Evolutionary conservation across 2,329 filamentous ascomycete species (phyloP).

Genomic region (Leptographium procerum): DNA sequence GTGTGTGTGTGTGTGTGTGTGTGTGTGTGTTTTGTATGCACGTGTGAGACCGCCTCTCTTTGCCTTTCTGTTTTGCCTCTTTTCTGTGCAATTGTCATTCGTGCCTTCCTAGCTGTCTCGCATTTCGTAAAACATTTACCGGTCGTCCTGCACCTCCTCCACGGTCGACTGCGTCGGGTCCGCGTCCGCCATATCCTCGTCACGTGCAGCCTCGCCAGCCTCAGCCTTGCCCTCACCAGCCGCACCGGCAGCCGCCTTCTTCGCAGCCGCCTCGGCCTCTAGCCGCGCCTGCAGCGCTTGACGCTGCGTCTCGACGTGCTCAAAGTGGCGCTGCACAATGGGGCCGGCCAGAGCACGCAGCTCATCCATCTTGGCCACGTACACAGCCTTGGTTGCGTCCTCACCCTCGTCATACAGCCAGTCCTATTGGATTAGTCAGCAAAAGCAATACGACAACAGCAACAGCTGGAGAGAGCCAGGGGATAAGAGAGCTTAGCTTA

Average conservation of each 20-base stretch:
- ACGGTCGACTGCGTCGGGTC: constrained; percentile 25
- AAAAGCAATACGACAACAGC: constrained; percentile 3
- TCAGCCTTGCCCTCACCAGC: constrained; percentile 35
- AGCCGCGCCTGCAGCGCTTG: constrained; percentile 64
- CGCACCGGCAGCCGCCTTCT: constrained; percentile 51
- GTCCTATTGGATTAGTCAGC: constrained; percentile 46
- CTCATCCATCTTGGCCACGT: constrained; percentile 91
- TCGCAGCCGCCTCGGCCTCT: constrained; percentile 68
- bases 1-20: no score
- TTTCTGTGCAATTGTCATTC: background rate
- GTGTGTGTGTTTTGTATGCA: background rate
- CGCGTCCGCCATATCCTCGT: constrained; percentile 54
- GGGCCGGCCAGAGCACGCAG: constrained; percentile 84
- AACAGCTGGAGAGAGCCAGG: background rate
- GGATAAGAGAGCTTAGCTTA: constrained; percentile 46
- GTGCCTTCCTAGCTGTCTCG: background rate
- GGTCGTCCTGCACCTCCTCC: constrained; percentile 8
- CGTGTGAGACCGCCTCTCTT: no score
- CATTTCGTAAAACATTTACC: background rate
- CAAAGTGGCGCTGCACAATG: constrained; percentile 87
- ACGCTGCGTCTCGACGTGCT: constrained; percentile 83
- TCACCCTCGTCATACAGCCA: constrained; percentile 98
- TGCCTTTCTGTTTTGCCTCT: background rate
- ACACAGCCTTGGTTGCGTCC: constrained; percentile 85
- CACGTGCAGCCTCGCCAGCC: constrained; percentile 24